Evolutionary conservation across 768 basidiomycete genomes (phyloP), one percentile per base, ranked within the genome.

Genomic region (Tubosaeta sp.): DNA sequence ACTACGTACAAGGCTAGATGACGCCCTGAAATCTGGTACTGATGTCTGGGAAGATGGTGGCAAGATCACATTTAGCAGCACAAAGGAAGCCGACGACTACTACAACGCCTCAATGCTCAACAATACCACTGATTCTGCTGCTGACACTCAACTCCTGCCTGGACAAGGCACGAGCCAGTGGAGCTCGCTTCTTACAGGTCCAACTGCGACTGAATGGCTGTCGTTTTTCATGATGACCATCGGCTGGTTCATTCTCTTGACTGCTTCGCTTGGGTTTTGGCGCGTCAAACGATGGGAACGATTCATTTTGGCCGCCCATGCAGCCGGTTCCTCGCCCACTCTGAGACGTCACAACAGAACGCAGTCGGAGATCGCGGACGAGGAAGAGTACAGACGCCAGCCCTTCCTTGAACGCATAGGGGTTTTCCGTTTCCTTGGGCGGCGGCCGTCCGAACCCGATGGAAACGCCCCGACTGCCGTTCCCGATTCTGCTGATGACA

Each of bases 171-270:
- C 57, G 17, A 37, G 6, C 12, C 63, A 45, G 68, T 74, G 17
- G 68, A 76, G 73, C 43, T 75, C 79, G 50, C 56, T 69, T 19
- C 47, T 78, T 17, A 69, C 82, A 5, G 73, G 75, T n/a, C 81
- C 87, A 67, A 78, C 84, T 22, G 90, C 93, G 0, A 86, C 88
- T 22, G 94, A 97, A 65, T 97, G 92, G 92, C 73, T 98, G 46
- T 91, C 91, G 14, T 98, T 97, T 74, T 82, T 95, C 72, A 72
- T 97, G 59, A 97, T 97, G 91, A 91, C 87, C 33, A 73, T 92
- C 44, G 91, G 86, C 2, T 91, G 89, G 89, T 91, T 91, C 70
- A 74, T 93, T 45, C 80, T 97, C 37, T 76, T 97, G 48, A 97
- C 92, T 2, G 91, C 90, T n/a, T 62, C 95, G 9, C 86, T 95